Conservation (phyloP, 208 protist species). For the Acanthamoeba healyi region DNA sequence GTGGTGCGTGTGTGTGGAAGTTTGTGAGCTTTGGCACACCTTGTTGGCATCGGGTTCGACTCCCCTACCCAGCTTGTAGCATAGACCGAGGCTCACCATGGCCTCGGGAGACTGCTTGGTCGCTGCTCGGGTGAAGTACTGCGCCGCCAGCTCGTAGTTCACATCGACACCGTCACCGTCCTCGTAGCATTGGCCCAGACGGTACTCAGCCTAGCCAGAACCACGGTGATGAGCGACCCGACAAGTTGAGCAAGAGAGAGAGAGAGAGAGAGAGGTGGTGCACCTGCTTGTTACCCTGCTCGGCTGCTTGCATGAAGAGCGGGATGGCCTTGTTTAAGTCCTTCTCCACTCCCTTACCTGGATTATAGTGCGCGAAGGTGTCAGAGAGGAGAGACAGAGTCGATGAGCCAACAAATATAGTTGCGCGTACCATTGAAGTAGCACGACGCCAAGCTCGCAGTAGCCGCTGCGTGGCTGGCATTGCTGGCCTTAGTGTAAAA, state of each 20-base stretch:
- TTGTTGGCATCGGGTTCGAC: background rate
- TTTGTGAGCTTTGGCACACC: background rate
- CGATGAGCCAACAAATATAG: too few species aligned
- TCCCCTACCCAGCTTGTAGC: background rate
- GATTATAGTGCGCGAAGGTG: background rate
- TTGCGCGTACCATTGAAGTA: background rate
- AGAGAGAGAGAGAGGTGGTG: background rate
- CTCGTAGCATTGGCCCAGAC: constrained; percentile 8
- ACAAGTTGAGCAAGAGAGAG: background rate
- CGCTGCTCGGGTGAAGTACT: background rate
- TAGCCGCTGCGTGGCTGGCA: background rate
- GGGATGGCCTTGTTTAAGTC: constrained; percentile 7
- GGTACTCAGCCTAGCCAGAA: background rate
- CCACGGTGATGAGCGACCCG: background rate
- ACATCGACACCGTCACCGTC: background rate
- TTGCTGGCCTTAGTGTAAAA: constrained; percentile 10
- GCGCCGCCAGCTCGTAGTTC: background rate
- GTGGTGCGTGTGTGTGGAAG: background rate
- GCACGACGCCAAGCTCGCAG: background rate
- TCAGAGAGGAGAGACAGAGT: background rate
- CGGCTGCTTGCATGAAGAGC: background rate
- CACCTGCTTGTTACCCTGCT: constrained; percentile 16
- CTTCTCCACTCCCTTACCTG: background rate
- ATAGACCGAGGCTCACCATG: constrained; percentile 6
- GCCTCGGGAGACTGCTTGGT: background rate